These are phyloP conservation scores for Penicillium sp. DNA, from an alignment of 2,329 filamentous ascomycete genomes.

Conservation along the genomic window DNA sequence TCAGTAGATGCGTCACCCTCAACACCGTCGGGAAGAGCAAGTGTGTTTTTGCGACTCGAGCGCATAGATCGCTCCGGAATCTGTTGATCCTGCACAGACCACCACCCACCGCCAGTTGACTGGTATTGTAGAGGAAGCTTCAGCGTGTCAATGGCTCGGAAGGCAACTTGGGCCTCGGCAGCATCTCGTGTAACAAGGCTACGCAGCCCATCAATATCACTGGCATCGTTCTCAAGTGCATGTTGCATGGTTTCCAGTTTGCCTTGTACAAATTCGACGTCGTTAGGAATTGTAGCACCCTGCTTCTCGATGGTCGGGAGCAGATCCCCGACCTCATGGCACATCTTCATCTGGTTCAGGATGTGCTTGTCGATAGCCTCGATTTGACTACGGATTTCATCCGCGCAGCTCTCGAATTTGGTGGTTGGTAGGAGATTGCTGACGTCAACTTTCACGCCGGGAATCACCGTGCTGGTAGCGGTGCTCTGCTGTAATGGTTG, in stretches of 20 bases:
- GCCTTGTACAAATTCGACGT: slow-evolving; percentile 61
- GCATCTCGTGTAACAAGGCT: slow-evolving; percentile 62
- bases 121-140: slow-evolving; percentile 66
- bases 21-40: slow-evolving; percentile 49
- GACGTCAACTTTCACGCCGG: slow-evolving; percentile 74
- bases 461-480: slow-evolving; percentile 45
- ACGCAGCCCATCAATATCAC: slow-evolving; percentile 57
- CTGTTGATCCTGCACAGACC: slow-evolving; percentile 40
- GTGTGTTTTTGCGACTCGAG: slow-evolving; percentile 42
- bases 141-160: slow-evolving; percentile 71
- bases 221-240: slow-evolving; percentile 61
- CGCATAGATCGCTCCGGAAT: slow-evolving; percentile 39
- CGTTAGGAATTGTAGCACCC: slow-evolving; percentile 62
- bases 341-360: slow-evolving; percentile 68
- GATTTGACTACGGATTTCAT: slow-evolving; percentile 75
- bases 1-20: slow-evolving; percentile 40
- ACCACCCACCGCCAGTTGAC: slow-evolving; percentile 45
- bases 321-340: slow-evolving; percentile 73
- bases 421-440: slow-evolving; percentile 80
- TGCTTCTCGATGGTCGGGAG: slow-evolving; percentile 61
- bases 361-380: slow-evolving; percentile 76
- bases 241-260: slow-evolving; percentile 63
- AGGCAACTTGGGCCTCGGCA: slow-evolving; percentile 67
- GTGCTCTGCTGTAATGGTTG: slow-evolving; percentile 36
- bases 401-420: slow-evolving; percentile 84